Conservation (phyloP, 176 grass and related monocot species). For the Pontederia crassipes region DNA sequence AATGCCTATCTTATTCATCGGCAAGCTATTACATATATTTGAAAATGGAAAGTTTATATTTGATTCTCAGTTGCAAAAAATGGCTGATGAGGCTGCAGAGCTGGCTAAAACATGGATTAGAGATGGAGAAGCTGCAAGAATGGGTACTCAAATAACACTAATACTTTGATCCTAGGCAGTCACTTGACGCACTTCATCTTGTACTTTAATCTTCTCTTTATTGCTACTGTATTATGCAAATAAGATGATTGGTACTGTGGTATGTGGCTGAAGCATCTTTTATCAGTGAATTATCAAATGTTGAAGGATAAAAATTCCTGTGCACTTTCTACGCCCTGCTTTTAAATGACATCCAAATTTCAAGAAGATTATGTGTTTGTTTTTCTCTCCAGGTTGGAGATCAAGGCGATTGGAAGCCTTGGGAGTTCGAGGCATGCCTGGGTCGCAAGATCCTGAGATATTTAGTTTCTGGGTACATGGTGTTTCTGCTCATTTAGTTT, state of each 20-base stretch:
- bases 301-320: too few species aligned
- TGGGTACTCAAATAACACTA: constrained; percentile 29
- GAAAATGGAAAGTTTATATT: constrained; percentile 4
- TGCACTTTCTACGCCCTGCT: background rate
- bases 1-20: background rate
- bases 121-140: constrained; percentile 45
- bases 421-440: constrained; percentile 64
- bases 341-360: constrained; percentile 3
- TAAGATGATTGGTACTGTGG: too few species aligned
- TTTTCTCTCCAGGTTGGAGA: constrained; percentile 37
- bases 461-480: constrained; percentile 90
- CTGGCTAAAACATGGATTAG: constrained; percentile 56
- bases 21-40: background rate
- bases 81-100: constrained; percentile 59
- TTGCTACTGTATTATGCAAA: too few species aligned
- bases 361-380: constrained; percentile 25
- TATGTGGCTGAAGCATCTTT: too few species aligned
- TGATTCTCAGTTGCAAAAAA: constrained; percentile 54
- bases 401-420: constrained; percentile 45
- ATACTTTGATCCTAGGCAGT: background rate
- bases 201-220: too few species aligned
- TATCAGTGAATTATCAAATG: background rate
- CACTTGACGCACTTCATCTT: too few species aligned
- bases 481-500: background rate
- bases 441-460: constrained; percentile 65